Conservation (phyloP, 805 yeast species). For the Candida endomychidarum region DNA sequence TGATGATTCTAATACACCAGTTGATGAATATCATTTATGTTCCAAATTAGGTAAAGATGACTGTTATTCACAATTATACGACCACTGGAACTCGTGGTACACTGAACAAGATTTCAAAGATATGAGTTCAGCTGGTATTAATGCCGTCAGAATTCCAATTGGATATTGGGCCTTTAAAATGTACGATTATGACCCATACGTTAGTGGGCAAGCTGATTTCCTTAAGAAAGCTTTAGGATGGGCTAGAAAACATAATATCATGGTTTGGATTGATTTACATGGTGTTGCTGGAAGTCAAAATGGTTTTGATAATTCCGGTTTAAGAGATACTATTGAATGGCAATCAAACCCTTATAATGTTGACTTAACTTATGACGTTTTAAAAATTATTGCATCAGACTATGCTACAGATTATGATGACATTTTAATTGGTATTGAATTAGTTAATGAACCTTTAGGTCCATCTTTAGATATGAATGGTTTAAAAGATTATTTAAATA, state of each 20-base stretch:
- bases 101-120: constrained; percentile 67
- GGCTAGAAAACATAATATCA: constrained; percentile 61
- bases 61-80: constrained; percentile 50
- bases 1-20: constrained; percentile 51
- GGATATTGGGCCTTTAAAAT: constrained; percentile 90
- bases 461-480: constrained; percentile 57
- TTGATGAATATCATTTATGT: constrained; percentile 78
- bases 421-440: constrained; percentile 79
- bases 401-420: constrained; percentile 63
- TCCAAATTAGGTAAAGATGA: constrained; percentile 58
- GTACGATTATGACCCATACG: constrained; percentile 75
- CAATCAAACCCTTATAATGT: constrained; percentile 51
- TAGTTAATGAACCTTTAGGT: constrained; percentile 89
- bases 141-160: constrained; percentile 85
- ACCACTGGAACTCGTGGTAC: constrained; percentile 80
- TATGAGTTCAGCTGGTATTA: constrained; percentile 66
- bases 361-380: constrained; percentile 53
- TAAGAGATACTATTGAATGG: constrained; percentile 62
- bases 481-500: constrained; percentile 56
- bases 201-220: constrained; percentile 73
- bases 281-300: constrained; percentile 98
- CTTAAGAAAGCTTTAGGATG: constrained; percentile 76
- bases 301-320: constrained; percentile 93
- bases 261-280: constrained; percentile 90
- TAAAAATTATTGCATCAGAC: constrained; percentile 54